Percentiles rank a stretch among this genome's conserved stretches.
phyloP scores from a whole-genome alignment of 2,329 filamentous ascomycete species.

The Sporothrix pallida region DNA sequence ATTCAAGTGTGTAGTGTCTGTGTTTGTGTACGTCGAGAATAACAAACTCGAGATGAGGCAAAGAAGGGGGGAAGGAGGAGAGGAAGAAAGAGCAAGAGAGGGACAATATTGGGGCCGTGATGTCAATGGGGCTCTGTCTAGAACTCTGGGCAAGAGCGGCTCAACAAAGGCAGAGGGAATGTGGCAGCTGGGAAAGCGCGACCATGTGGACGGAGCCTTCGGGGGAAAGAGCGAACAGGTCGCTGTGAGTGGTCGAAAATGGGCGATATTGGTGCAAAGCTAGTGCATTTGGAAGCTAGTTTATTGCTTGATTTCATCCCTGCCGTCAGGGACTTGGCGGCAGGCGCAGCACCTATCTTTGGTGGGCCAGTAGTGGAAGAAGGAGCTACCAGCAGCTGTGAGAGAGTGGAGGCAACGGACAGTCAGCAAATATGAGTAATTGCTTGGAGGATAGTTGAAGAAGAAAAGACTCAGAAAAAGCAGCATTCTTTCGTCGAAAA shows the following conservation, averaged over 20 bases:
- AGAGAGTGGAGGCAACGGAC: background rate
- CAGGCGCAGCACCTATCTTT: conserved; percentile 15
- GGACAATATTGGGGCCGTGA: conserved; percentile 10
- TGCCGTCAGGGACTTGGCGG: conserved; percentile 1
- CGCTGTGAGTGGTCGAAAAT: background rate
- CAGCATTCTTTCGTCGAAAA: background rate
- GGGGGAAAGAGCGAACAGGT: background rate
- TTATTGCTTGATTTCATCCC: conserved; percentile 21
- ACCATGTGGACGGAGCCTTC: conserved; percentile 3
- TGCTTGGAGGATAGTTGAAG: background rate
- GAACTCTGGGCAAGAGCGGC: background rate
- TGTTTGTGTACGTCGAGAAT: conserved; percentile 6
- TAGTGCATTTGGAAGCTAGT: background rate
- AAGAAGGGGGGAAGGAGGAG: background rate
- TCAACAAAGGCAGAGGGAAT: background rate
- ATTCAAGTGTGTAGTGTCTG: background rate
- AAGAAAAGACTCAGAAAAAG: background rate
- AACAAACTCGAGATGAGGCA: background rate
- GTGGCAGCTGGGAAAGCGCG: conserved; percentile 28
- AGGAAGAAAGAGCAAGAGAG: background rate
- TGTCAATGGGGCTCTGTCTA: conserved; percentile 21
- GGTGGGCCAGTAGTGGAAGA: background rate
- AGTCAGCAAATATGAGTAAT: conserved; percentile 21
- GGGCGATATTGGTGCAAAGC: background rate
- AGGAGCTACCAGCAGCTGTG: background rate